phyloP scores from a whole-genome alignment of 495 filamentous ascomycete genomes.

The Hypoxylon intermedium region DNA sequence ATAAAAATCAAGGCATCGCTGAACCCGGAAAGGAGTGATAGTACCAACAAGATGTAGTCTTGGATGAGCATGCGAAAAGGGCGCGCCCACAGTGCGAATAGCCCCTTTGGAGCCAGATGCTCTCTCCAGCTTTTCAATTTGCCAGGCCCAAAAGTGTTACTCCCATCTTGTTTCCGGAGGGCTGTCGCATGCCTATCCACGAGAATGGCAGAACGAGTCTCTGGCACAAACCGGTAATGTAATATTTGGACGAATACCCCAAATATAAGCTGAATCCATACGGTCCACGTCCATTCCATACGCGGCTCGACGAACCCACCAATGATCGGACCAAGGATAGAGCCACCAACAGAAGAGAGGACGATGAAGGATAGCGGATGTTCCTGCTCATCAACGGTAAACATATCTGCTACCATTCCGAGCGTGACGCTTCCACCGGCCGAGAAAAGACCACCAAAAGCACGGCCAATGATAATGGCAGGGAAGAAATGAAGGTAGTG shows the following conservation, averaged over 20 bases:
- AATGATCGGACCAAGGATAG: constrained; percentile 65
- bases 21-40: constrained; percentile 78
- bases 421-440: constrained; percentile 83
- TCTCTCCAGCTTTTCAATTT: constrained; percentile 54
- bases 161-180: constrained; percentile 58
- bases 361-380: constrained; percentile 72
- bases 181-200: constrained; percentile 70
- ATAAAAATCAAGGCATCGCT: constrained; percentile 81
- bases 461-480: constrained; percentile 69
- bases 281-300: constrained; percentile 74
- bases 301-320: constrained; percentile 65
- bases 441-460: constrained; percentile 73
- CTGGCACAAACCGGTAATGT: constrained; percentile 69
- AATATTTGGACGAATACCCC: constrained; percentile 69
- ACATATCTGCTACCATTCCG: constrained; percentile 84
- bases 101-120: constrained; percentile 60
- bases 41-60: constrained; percentile 74
- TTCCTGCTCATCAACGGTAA: constrained; percentile 70
- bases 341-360: constrained; percentile 67
- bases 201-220: constrained; percentile 70
- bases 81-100: constrained; percentile 69
- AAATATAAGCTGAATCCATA: constrained; percentile 81
- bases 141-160: constrained; percentile 65
- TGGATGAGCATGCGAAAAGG: constrained; percentile 80
- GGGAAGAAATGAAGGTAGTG: constrained; percentile 64